phyloP scores from a whole-genome alignment of 2,329 filamentous ascomycete species.

The Arthrobotrys entomopaga region DNA sequence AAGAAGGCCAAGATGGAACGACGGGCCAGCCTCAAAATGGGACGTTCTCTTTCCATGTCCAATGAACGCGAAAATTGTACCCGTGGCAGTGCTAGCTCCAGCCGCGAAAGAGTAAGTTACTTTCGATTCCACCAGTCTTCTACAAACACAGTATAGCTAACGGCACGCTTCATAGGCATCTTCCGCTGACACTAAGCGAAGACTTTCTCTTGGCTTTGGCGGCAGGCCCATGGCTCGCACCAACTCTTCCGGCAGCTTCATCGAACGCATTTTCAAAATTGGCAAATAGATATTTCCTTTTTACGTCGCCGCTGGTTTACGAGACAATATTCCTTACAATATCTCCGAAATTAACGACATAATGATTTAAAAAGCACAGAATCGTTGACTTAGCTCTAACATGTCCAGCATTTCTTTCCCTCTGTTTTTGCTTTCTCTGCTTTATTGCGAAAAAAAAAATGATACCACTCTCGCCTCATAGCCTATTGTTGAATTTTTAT shows the following conservation, averaged over 20 bases:
- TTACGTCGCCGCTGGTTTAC: too few relatives aligned
- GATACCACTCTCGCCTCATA: constrained; percentile 44
- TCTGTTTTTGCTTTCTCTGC: neutral
- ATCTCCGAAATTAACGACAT: neutral
- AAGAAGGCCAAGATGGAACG: constrained; percentile 46
- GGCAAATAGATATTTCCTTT: constrained; percentile 18
- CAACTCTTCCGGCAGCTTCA: constrained; percentile 28
- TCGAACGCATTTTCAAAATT: constrained; percentile 39
- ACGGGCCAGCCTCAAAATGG: constrained; percentile 44
- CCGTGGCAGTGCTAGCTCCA: constrained; percentile 24
- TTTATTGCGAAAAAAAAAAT: constrained; percentile 28
- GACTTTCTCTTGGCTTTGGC: constrained; percentile 41
- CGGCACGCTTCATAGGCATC: constrained; percentile 24
- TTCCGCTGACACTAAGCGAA: constrained; percentile 43
- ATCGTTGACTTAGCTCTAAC: constrained; percentile 7
- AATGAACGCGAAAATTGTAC: constrained; percentile 29
- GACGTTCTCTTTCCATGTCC: constrained; percentile 35
- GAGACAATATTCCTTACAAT: too few relatives aligned
- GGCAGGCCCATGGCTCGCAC: constrained; percentile 43
- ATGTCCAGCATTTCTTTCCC: neutral
- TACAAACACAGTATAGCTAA: neutral
- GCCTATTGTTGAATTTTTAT: constrained; percentile 37
- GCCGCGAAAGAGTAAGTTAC: constrained; percentile 41
- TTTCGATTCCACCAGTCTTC: neutral
- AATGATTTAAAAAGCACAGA: neutral